Base-by-base conservation (phyloP, 768 basidiomycete species). In the Mycena vitilis region DNA sequence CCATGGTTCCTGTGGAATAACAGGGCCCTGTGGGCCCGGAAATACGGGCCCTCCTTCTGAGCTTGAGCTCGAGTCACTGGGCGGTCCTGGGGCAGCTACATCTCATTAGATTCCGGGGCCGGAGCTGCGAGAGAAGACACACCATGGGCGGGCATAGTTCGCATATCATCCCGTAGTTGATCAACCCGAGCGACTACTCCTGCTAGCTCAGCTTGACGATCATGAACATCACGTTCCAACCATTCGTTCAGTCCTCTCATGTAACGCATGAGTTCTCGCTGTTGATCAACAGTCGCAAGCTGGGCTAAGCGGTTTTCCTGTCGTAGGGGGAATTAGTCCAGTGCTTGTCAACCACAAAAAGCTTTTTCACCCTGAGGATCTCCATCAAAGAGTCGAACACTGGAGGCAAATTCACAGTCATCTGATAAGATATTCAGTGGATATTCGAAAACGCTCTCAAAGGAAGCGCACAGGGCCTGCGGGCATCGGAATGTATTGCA, bases 221-320 rank as follows among this genome's bases (percentile, higher is more conserved):
- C 92, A 53, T 85, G 84, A 0, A 94, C 92, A 76, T 95, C 94
- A 40, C 89, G 86, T 63, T 85, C 89, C 18, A 95, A 80, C 94
- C 94, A 95, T 40, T 87, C 85, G 70, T 95, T 95, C 38, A 95
- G 80, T 2, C 84, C 86, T 55, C 86, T 75, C 87, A 95, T 90
- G 71, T 95, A 95, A 60, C 91, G 82, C 87, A 93, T 93, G 58
- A 94, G 80, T 75, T 92, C 92, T 45, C 92, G 85, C 71, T 93
- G 92, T 73, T 95, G 92, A 54, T 92, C 90, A 16, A 94, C 86
- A 34, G 91, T 91, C 0, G 91, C 92, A 22, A 88, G 78, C 76
- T 93, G 91, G 0, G 91, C 91, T 7, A 87, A 78, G 5, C 90
- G 90, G 76, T 92, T 93, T 81, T 94, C 91, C 93, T 95, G 70